Conservation (phyloP, 2,329 filamentous ascomycete species). For the Beauveria sp. region DNA sequence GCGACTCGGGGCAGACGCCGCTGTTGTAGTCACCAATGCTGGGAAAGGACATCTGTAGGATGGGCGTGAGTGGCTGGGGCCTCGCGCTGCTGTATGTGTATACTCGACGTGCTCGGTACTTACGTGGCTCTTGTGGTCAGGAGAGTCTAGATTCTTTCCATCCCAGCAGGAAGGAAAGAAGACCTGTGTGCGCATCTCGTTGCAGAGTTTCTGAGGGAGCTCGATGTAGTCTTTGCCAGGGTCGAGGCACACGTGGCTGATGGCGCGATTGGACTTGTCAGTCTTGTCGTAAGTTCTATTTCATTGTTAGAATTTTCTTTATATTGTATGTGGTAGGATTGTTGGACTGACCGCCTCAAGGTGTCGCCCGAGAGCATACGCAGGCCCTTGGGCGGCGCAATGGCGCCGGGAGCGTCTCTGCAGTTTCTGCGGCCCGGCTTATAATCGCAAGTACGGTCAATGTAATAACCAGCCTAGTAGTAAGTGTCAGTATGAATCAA, state of each 20-base stretch:
- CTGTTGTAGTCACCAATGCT: slow-evolving; percentile 22
- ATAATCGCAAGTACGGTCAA: slow-evolving; percentile 22
- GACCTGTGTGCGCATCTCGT: slow-evolving; percentile 44
- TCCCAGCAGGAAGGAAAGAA: slow-evolving; percentile 59
- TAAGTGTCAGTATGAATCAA: neutral
- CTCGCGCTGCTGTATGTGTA: neutral
- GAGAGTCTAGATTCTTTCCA: slow-evolving; percentile 45
- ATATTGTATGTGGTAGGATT: neutral
- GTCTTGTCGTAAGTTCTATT: slow-evolving; percentile 33
- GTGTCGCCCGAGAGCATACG: slow-evolving; percentile 59
- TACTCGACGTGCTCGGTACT: neutral
- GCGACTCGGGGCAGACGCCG: slow-evolving; percentile 30
- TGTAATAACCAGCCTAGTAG: slow-evolving; percentile 20
- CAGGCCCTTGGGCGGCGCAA: slow-evolving; percentile 54
- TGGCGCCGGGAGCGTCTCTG: slow-evolving; percentile 23
- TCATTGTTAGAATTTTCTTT: neutral
- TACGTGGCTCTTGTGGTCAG: slow-evolving; percentile 50
- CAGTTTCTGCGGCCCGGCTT: slow-evolving; percentile 19
- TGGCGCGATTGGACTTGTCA: slow-evolving; percentile 39
- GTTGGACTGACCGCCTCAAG: slow-evolving; percentile 28
- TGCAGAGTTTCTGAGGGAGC: slow-evolving; percentile 48
- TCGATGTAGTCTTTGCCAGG: slow-evolving; percentile 37
- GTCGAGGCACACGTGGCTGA: slow-evolving; percentile 49
- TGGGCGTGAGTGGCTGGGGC: neutral
- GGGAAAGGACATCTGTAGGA: slow-evolving; percentile 22